These are phyloP conservation scores for Mollisiaceae sp. DNA, from an alignment of 2,329 filamentous ascomycete species.

Conservation along the genomic window DNA sequence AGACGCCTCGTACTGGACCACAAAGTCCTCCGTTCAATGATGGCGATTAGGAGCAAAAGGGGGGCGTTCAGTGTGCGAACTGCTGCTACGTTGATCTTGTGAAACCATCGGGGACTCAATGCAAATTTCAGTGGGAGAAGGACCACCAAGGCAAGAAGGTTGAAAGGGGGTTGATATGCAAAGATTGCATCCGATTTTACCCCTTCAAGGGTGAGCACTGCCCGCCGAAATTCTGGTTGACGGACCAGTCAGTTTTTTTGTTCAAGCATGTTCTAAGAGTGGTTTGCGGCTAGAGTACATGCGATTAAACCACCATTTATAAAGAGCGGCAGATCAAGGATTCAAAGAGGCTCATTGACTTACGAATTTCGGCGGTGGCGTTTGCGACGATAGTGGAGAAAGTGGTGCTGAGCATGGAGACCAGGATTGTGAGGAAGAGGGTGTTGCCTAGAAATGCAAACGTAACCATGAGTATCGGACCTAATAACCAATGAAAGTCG, in stretches of 20 bases:
- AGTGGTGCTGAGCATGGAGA: slow-evolving; percentile 85
- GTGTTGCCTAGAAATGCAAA: slow-evolving; percentile 89
- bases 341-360: no score
- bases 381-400: slow-evolving; percentile 80
- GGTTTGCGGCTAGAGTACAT: no score
- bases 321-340: no score
- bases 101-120: slow-evolving; percentile 84
- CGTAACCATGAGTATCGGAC: slow-evolving; percentile 78
- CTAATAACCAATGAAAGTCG: slow-evolving; percentile 76
- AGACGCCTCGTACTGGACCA: slow-evolving; percentile 51
- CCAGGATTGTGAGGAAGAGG: slow-evolving; percentile 85
- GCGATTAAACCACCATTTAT: no score
- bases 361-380: slow-evolving; percentile 73
- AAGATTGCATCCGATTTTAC: slow-evolving; percentile 82
- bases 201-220: slow-evolving; percentile 82
- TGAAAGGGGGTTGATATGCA: slow-evolving; percentile 72
- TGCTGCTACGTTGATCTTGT: slow-evolving; percentile 83
- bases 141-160: slow-evolving; percentile 75
- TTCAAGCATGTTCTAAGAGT: no score
- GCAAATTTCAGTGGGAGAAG: slow-evolving; percentile 79
- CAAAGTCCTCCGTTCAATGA: slow-evolving; percentile 71
- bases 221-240: slow-evolving; percentile 69
- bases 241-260: no score
- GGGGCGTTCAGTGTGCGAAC: slow-evolving; percentile 79
- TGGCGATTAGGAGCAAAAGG: slow-evolving; percentile 71